Evolutionary conservation across 2,329 filamentous ascomycete genomes (phyloP).

Genomic region (Colletotrichum phormii): DNA sequence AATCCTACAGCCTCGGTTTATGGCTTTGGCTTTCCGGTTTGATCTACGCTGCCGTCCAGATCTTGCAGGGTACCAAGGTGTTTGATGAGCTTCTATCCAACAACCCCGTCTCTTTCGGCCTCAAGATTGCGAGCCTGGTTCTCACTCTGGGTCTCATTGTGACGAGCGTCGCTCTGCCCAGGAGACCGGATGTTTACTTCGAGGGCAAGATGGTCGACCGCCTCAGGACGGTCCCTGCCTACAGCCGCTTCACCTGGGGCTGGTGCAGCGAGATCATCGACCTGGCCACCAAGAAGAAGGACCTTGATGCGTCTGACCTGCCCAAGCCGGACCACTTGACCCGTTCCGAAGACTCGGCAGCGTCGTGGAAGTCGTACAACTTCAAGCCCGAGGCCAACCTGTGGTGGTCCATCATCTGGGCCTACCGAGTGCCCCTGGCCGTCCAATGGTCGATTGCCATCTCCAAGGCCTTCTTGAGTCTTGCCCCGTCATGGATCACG

Average conservation of each 20-base stretch:
- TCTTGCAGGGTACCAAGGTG: conserved; percentile 58
- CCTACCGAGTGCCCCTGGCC: conserved; percentile 66
- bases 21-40: conserved; percentile 62
- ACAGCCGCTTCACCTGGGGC: conserved; percentile 72
- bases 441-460: conserved; percentile 70
- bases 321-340: conserved; percentile 69
- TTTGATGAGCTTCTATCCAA: conserved; percentile 48
- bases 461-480: conserved; percentile 67
- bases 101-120: conserved; percentile 49
- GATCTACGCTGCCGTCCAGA: conserved; percentile 55
- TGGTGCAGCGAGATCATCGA: conserved; percentile 71
- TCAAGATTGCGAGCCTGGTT: conserved; percentile 61
- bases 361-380: conserved; percentile 60
- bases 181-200: conserved; percentile 75
- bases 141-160: conserved; percentile 58
- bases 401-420: conserved; percentile 69
- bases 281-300: conserved; percentile 66
- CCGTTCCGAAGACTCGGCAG: conserved; percentile 61
- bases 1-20: conserved; percentile 65
- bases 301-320: conserved; percentile 72
- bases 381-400: conserved; percentile 56
- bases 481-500: conserved; percentile 78
- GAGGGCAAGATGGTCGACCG: conserved; percentile 71
- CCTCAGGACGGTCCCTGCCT: conserved; percentile 70
- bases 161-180: conserved; percentile 67